A percentile compares a stretch with the other conserved stretches of the same genome.
phyloP scores from a whole-genome alignment of 139 green algal genomes.

The Tetraselmis striata region DNA sequence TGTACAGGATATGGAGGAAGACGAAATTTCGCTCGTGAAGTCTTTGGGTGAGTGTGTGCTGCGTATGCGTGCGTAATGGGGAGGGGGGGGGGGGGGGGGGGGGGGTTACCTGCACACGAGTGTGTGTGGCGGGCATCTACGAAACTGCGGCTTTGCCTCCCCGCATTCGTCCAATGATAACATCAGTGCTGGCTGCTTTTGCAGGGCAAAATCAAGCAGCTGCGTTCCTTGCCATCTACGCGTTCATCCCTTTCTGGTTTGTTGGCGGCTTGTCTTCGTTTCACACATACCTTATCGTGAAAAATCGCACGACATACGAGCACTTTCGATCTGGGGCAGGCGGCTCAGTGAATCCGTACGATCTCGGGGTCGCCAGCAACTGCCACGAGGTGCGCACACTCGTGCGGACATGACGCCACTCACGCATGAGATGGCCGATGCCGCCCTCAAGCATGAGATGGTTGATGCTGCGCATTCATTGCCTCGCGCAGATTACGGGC shows the following conservation, averaged over 20 bases:
- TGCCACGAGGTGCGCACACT: constrained; percentile 40
- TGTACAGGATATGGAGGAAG: too few species aligned
- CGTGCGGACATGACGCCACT: not conserved
- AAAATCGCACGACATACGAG: constrained; percentile 1
- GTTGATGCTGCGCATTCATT: not conserved
- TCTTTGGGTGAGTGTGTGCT: too few species aligned
- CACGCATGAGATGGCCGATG: not conserved
- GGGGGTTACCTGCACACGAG: too few species aligned
- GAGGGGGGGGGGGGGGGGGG: too few species aligned
- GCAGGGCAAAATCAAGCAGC: not conserved
- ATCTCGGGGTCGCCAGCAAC: constrained; percentile 48
- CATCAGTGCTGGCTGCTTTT: too few species aligned
- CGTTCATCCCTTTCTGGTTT: not conserved
- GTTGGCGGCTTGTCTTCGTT: not conserved
- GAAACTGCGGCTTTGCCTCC: too few species aligned
- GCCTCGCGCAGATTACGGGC: not conserved
- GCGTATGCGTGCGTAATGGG: too few species aligned
- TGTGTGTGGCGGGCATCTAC: too few species aligned
- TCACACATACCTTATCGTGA: not conserved
- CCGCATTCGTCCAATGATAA: too few species aligned
- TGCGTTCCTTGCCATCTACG: not conserved
- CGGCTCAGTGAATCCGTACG: constrained; percentile 52
- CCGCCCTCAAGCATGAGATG: too few species aligned
- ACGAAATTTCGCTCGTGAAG: too few species aligned
- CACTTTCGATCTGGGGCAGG: not conserved